These are phyloP conservation scores for Paraphoma chrysanthemicola DNA, from an alignment of 2,329 filamentous ascomycete species.

Conservation along the genomic window DNA sequence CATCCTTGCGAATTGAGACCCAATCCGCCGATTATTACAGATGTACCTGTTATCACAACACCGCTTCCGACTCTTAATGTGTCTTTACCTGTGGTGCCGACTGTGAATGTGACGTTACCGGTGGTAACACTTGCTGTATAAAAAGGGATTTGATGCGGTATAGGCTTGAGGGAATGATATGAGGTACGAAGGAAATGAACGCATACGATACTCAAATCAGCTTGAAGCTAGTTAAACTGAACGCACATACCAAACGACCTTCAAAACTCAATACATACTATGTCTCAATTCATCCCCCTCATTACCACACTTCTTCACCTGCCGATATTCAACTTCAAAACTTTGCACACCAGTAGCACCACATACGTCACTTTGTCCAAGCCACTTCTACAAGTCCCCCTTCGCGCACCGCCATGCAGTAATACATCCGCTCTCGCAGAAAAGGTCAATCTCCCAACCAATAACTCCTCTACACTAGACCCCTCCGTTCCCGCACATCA, in stretches of 20 bases:
- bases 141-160: not conserved
- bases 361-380: not conserved
- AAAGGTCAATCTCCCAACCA: not conserved
- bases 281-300: too few relatives aligned
- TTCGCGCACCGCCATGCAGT: too few relatives aligned
- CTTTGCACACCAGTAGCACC: not conserved
- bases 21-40: conserved; percentile 8
- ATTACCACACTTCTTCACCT: not conserved
- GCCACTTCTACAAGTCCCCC: not conserved
- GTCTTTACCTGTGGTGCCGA: conserved; percentile 2
- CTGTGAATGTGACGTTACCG: conserved; percentile 6
- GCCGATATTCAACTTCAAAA: not conserved
- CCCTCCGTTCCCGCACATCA: not conserved
- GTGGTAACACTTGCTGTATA: not conserved
- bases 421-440: too few relatives aligned
- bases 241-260: too few relatives aligned
- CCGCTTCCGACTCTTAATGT: not conserved
- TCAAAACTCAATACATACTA: too few relatives aligned
- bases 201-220: too few relatives aligned
- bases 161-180: not conserved
- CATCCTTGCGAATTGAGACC: conserved; percentile 36
- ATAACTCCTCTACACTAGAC: not conserved
- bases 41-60: not conserved
- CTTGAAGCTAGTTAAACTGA: too few relatives aligned
- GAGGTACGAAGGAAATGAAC: too few relatives aligned